Percentiles rank a stretch among this genome's conserved stretches.
These are phyloP conservation scores for Brassica nigra DNA, from an alignment of 345 rosid genomes.

Conservation along the genomic window DNA sequence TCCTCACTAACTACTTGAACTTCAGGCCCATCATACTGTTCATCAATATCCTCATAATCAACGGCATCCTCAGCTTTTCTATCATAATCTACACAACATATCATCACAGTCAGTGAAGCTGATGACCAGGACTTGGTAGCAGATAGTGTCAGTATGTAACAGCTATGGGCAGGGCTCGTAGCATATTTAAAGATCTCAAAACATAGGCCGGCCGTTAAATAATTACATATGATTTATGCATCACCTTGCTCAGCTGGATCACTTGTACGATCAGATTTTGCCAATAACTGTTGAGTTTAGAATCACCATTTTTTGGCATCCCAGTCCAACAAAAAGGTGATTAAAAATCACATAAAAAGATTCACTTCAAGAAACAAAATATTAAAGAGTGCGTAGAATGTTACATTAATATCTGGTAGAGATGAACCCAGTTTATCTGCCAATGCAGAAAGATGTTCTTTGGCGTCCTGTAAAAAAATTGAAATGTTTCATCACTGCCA, in stretches of 20 bases:
- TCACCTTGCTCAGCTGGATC: constrained; percentile 96
- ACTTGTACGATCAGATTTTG: constrained; percentile 61
- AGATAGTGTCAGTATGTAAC: constrained; percentile 11
- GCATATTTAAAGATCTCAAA: constrained; percentile 12
- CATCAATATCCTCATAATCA: constrained; percentile 95
- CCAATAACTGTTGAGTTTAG: constrained; percentile 67
- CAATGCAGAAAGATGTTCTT: constrained; percentile 92
- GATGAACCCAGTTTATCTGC: constrained; percentile 95
- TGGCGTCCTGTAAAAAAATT: constrained; percentile 72
- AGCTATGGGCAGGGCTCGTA: constrained; percentile 14
- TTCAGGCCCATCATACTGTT: constrained; percentile 94
- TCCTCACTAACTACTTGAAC: constrained; percentile 76
- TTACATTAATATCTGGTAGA: constrained; percentile 84
- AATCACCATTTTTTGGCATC: constrained; percentile 39
- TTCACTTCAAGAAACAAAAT: constrained; percentile 22
- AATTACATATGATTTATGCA: constrained; percentile 19
- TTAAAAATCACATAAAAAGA: constrained; percentile 33
- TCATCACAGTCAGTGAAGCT: constrained; percentile 27
- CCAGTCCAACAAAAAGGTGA: constrained; percentile 23
- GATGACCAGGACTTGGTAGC: constrained; percentile 28
- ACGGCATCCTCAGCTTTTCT: constrained; percentile 94
- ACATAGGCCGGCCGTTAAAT: background rate
- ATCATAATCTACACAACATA: constrained; percentile 69
- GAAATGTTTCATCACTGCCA: constrained; percentile 18
- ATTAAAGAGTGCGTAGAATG: constrained; percentile 24